Percentiles rank a stretch among this genome's conserved stretches.
Evolutionary conservation across 2,329 filamentous ascomycete genomes (phyloP).

Genomic region (Pleomassaria siparia): DNA sequence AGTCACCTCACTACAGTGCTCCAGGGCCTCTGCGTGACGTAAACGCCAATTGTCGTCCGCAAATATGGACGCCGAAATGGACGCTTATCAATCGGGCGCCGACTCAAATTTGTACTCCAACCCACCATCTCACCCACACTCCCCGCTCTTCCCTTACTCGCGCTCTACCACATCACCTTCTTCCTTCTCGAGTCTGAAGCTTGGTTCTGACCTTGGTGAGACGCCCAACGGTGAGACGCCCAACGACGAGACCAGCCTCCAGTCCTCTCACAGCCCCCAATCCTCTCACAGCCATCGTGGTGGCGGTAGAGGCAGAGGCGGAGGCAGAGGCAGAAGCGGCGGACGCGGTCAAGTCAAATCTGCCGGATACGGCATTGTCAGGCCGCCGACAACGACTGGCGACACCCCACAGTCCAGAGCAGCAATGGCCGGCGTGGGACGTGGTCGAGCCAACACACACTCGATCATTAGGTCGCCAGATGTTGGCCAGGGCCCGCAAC

Average conservation of each 20-base stretch:
- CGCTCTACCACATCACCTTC: not conserved
- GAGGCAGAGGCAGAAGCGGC: conserved; percentile 10
- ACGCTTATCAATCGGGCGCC: not conserved
- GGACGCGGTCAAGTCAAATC: not conserved
- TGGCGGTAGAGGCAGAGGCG: conserved; percentile 13
- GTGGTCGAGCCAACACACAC: not conserved
- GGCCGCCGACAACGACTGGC: not conserved
- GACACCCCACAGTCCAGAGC: not conserved
- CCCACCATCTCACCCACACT: not conserved
- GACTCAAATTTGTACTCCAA: conserved; percentile 6
- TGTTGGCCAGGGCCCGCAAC: not conserved
- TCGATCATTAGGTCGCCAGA: not conserved
- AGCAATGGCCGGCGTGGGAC: not conserved
- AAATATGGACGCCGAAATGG: conserved; percentile 14
- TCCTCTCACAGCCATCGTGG: conserved; percentile 6
- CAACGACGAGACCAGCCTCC: not conserved
- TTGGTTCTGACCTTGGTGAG: not conserved
- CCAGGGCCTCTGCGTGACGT: not conserved
- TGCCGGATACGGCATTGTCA: not conserved
- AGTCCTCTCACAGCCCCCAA: too few species aligned
- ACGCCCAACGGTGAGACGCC: not conserved
- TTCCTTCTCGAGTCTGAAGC: not conserved
- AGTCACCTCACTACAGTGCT: conserved; percentile 7
- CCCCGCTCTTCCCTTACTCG: not conserved
- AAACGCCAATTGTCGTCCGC: conserved; percentile 5